These are phyloP conservation scores for Fragaria ananassa DNA, from an alignment of 306 rosid genomes.

Conservation along the genomic window DNA sequence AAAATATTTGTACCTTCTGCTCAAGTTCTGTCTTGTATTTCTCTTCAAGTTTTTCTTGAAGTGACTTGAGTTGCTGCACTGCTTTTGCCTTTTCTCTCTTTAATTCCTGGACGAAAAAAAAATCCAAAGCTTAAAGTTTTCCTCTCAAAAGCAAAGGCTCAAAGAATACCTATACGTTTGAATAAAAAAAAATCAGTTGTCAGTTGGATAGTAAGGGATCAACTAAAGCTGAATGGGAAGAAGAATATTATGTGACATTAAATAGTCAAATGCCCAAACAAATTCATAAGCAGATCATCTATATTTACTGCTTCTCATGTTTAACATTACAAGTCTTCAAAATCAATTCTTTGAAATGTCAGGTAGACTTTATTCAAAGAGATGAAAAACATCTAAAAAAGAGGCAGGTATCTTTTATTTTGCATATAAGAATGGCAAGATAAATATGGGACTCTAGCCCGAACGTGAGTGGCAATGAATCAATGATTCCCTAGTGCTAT, in stretches of 20 bases:
- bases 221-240: neutral
- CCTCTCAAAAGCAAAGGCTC: neutral
- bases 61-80: slow-evolving; percentile 73
- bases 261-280: neutral
- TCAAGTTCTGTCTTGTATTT: slow-evolving; percentile 69
- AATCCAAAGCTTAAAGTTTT: neutral
- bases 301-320: neutral
- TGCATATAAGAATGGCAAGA: neutral
- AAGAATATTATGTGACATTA: neutral
- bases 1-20: slow-evolving; percentile 57
- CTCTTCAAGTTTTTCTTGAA: slow-evolving; percentile 87
- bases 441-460: neutral
- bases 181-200: neutral
- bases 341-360: neutral
- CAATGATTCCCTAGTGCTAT: neutral
- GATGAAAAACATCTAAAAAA: neutral
- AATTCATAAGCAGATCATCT: neutral
- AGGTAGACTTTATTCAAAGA: neutral
- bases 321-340: neutral
- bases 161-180: neutral
- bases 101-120: slow-evolving; percentile 53
- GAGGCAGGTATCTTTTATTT: neutral
- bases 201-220: neutral
- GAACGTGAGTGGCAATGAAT: neutral
- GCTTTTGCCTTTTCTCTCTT: slow-evolving; percentile 84